A percentile compares a stretch with the other conserved stretches of the same genome.
These are phyloP conservation scores for Orbilia oligospora DNA, from an alignment of 2,329 filamentous ascomycete species.

Conservation along the genomic window DNA sequence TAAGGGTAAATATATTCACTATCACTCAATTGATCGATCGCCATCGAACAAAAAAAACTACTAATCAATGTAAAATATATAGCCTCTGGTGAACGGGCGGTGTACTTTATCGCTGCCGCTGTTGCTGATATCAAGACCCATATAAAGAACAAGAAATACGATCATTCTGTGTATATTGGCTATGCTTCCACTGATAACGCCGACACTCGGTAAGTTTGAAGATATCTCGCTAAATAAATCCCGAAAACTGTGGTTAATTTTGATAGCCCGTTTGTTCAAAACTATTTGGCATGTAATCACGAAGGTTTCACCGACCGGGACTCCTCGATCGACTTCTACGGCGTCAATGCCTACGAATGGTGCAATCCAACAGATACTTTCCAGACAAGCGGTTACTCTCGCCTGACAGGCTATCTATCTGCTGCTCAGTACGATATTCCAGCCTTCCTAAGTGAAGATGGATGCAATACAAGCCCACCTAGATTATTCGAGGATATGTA, in stretches of 20 bases:
- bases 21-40: background rate
- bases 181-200: slow-evolving; percentile 90
- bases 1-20: slow-evolving; percentile 63
- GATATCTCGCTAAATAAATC: background rate
- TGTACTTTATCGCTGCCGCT: slow-evolving; percentile 86
- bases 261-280: slow-evolving; percentile 72
- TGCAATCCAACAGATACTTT: slow-evolving; percentile 76
- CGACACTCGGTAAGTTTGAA: slow-evolving; percentile 69
- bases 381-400: slow-evolving; percentile 77
- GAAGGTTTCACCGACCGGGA: slow-evolving; percentile 74
- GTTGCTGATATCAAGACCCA: slow-evolving; percentile 86
- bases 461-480: slow-evolving; percentile 79
- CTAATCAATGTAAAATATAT: background rate
- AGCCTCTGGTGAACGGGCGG: slow-evolving; percentile 74
- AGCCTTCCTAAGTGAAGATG: slow-evolving; percentile 84
- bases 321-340: slow-evolving; percentile 75
- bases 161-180: slow-evolving; percentile 82
- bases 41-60: background rate
- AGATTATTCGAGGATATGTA: slow-evolving; percentile 82
- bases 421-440: slow-evolving; percentile 76
- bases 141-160: slow-evolving; percentile 79
- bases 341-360: slow-evolving; percentile 83
- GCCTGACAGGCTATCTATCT: slow-evolving; percentile 76
- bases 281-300: slow-evolving; percentile 83
- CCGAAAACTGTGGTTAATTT: background rate